Evolutionary conservation across 2,329 filamentous ascomycete genomes (phyloP).

Genomic region (Pyricularia grisea): DNA sequence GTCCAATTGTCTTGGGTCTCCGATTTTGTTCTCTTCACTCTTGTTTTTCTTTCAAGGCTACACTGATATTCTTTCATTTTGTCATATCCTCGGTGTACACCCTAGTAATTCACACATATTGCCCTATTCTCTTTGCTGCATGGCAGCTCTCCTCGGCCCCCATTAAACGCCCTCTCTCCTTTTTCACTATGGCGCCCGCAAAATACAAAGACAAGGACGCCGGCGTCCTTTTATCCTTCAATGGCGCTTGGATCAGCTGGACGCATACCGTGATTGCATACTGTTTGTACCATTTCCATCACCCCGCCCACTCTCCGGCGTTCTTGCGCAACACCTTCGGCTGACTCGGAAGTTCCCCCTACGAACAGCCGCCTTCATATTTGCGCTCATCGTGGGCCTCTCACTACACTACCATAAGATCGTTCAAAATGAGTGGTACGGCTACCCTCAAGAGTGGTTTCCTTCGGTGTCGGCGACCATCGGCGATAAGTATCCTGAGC

Average conservation of each 20-base stretch:
- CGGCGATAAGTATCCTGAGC: slow-evolving; percentile 92
- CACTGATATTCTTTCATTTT: not conserved
- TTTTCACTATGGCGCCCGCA: not conserved
- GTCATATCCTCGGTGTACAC: not conserved
- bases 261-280: slow-evolving; percentile 79
- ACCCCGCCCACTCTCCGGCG: not conserved
- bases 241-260: slow-evolving; percentile 86
- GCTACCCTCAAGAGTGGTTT: slow-evolving; percentile 93
- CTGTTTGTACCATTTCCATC: slow-evolving; percentile 35
- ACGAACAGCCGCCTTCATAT: slow-evolving; percentile 67
- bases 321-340: not conserved
- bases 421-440: slow-evolving; percentile 92
- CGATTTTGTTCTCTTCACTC: not conserved
- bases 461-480: slow-evolving; percentile 95
- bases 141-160: not conserved
- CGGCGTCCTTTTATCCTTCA: slow-evolving; percentile 55
- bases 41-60: not conserved
- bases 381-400: slow-evolving; percentile 72
- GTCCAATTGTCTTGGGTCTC: not conserved
- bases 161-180: not conserved
- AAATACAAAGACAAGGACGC: slow-evolving; percentile 58
- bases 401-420: slow-evolving; percentile 92
- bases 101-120: not conserved
- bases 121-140: not conserved
- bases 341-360: not conserved